Evolutionary conservation across 1,284 basidiomycete genomes (phyloP).

Genomic region (Puccinia horiana): DNA sequence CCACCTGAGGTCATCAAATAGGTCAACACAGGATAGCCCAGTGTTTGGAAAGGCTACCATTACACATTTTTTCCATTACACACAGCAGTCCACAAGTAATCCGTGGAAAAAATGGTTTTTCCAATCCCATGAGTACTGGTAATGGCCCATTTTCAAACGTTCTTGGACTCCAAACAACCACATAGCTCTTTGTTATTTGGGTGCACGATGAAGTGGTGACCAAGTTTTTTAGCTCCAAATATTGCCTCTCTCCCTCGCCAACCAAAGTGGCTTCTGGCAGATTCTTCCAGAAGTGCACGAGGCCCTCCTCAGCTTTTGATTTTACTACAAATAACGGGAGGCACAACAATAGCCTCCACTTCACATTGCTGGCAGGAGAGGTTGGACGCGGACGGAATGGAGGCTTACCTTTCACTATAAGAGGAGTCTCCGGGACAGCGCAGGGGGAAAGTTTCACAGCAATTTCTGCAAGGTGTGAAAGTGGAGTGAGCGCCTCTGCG

Average conservation of each 20-base stretch:
- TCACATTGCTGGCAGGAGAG: constrained; percentile 10
- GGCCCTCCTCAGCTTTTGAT: not conserved
- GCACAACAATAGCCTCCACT: not conserved
- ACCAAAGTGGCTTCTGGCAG: constrained; percentile 7
- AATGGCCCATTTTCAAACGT: not conserved
- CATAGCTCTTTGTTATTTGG: not conserved
- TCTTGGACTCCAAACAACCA: not conserved
- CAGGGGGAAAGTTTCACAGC: not conserved
- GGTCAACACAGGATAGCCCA: not conserved
- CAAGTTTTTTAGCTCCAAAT: not conserved
- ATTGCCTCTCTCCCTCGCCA: not conserved
- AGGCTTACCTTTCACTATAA: constrained; percentile 5
- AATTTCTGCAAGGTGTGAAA: not conserved
- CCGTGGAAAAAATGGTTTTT: not conserved
- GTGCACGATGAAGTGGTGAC: not conserved
- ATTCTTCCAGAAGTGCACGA: not conserved
- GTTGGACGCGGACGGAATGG: not conserved
- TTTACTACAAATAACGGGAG: not conserved
- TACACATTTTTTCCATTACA: not conserved
- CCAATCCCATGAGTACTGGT: constrained; percentile 5
- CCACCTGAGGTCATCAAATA: constrained; percentile 3
- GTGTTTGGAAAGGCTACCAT: not conserved
- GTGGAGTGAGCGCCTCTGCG: not conserved
- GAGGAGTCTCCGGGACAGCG: not conserved
- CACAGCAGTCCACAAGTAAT: not conserved